Evolutionary conservation across 2,329 filamentous ascomycete species (phyloP).

Genomic region (Fusarium sp.): DNA sequence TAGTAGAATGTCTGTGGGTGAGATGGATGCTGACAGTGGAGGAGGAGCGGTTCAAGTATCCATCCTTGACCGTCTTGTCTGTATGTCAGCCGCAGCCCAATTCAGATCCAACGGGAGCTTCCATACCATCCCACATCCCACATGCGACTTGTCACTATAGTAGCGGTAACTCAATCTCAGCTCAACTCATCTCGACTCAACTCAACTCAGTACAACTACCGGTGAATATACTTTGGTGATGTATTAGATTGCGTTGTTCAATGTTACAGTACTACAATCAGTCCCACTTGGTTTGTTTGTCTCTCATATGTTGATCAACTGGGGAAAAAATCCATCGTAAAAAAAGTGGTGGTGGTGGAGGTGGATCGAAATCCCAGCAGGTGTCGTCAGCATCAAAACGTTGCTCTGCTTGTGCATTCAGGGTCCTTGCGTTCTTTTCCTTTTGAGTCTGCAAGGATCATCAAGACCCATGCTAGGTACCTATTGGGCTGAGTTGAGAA

Average conservation of each 20-base stretch:
- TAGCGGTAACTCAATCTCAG: slow-evolving; percentile 24
- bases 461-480: slow-evolving; percentile 10
- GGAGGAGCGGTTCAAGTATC: neutral
- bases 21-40: slow-evolving; percentile 17
- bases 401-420: neutral
- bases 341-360: slow-evolving; percentile 30
- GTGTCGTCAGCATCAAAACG: slow-evolving; percentile 44
- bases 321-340: slow-evolving; percentile 12
- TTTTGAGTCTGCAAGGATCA: neutral
- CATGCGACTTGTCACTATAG: neutral
- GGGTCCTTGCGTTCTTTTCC: slow-evolving; percentile 26
- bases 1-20: neutral
- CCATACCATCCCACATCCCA: slow-evolving; percentile 17
- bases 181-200: slow-evolving; percentile 5
- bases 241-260: neutral
- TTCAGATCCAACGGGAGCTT: slow-evolving; percentile 12
- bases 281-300: slow-evolving; percentile 9
- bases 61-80: slow-evolving; percentile 4
- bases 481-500: neutral
- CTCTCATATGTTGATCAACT: slow-evolving; percentile 22
- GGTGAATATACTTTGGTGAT: neutral
- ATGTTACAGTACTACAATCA: neutral
- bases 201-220: neutral
- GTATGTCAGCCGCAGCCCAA: slow-evolving; percentile 10
- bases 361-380: slow-evolving; percentile 28